Base-by-base conservation (phyloP, 192 early-diverging fungal species). In the Dissophora globulifera region DNA sequence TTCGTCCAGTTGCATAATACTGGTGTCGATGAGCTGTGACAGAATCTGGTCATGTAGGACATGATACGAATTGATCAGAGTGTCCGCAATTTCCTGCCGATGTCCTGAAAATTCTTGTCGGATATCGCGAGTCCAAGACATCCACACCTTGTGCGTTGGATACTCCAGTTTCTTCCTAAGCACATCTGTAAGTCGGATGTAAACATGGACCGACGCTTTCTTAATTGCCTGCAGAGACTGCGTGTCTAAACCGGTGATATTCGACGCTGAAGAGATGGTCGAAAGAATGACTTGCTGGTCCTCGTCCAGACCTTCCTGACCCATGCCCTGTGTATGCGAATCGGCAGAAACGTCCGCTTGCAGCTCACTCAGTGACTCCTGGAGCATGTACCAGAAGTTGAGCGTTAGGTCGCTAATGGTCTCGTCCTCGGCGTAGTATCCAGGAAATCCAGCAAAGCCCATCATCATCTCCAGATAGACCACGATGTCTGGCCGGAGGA, bases 1-100 rank as follows among this genome's bases (percentile, higher is more conserved):
- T 16, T 40, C 55, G 22, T 70, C 64, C 33, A 78, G 45, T 38
- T 78, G 80, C 5, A 30, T 26, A 12, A 62, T 30, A 23, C 64
- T 62, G 0, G 74, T 57, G 19, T 81, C 80, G 32, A 81, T 64
- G 2, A 89, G 65, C 35, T 76, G 64, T 1, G 76, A 52, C 40
- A 91, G 63, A 78, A 91, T 85, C 27, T 84, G 80, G 22, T 79
- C 69, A 29, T 86, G 84, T 23, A 92, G 78, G 15, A 89, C 84
- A 65, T 87, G 87, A 67, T 92, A 93, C 6, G 85, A 76, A 58
- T 85, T 89, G 32, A 90, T 82, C 40, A 93, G 81, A 6, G 90
- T 88, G 50, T 93, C 92, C 9, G 88, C 90, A n/a, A 89, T 81
- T 67, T 93, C 91, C 30, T 91, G 85, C 26, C 91, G 85, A 61